phyloP scores from a whole-genome alignment of 805 yeast species.

The Ogataea pini region DNA sequence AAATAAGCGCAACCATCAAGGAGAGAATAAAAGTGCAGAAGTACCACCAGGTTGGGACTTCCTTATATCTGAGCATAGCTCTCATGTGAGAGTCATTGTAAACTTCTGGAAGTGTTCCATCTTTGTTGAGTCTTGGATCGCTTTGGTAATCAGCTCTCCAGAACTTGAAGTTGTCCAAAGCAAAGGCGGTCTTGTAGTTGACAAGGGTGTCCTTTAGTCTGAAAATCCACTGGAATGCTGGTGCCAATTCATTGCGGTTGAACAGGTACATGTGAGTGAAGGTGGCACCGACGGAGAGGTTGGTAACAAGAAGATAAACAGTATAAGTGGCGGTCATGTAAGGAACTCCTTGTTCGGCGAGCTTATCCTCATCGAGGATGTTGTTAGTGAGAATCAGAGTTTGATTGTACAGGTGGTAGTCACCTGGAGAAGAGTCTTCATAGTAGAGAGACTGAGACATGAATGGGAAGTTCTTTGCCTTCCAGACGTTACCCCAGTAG shows the following conservation, averaged over 20 bases:
- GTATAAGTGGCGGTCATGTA: constrained; percentile 35
- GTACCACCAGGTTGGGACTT: constrained; percentile 41
- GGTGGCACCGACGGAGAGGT: constrained; percentile 36
- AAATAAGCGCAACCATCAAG: constrained; percentile 37
- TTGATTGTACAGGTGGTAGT: constrained; percentile 33
- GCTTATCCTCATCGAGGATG: constrained; percentile 26
- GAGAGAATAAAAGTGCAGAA: constrained; percentile 30
- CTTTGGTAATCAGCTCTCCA: constrained; percentile 38
- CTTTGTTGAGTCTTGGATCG: constrained; percentile 25
- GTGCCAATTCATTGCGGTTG: constrained; percentile 29
- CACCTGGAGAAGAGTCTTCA: constrained; percentile 27
- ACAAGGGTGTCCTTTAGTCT: constrained; percentile 24
- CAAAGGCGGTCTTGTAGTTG: constrained; percentile 35
- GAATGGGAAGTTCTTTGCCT: constrained; percentile 37
- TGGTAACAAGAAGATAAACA: constrained; percentile 35
- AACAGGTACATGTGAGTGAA: constrained; percentile 35
- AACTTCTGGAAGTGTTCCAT: constrained; percentile 25
- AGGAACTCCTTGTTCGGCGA: constrained; percentile 33
- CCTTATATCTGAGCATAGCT: constrained; percentile 39
- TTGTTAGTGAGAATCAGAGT: constrained; percentile 29
- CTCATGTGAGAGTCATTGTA: constrained; percentile 39
- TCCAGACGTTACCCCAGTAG: constrained; percentile 37
- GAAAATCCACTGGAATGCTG: constrained; percentile 28
- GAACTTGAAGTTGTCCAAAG: constrained; percentile 43
- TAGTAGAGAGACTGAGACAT: constrained; percentile 34